Evolutionary conservation across 306 rosid species (phyloP), one percentile per base, ranked within the genome.

Genomic region (Prunus mume): DNA sequence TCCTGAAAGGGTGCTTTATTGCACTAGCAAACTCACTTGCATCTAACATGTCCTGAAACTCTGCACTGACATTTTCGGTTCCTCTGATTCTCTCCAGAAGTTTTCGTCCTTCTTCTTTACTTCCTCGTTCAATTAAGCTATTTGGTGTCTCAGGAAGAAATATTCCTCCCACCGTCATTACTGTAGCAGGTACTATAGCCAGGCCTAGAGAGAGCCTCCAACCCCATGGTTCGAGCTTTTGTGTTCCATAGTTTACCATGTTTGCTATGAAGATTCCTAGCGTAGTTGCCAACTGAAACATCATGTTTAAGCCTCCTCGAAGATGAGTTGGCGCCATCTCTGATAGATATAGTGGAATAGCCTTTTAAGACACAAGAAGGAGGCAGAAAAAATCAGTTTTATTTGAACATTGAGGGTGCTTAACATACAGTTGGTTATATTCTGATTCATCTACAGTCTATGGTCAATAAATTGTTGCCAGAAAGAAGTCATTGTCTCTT

Each of bases 251-350:
- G 79, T 91, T 94, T 62, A 91, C 77, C 97, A 94, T 94, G 82
- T 94, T 94, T 22, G 97, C 98, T 47, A 87, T 86, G 76, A 94
- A 94, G 69, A 94, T 89, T 43, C 98, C 98, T 2, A 85, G 78
- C 2, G 98, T 94, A 14, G 97, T 94, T 74, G 98, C 98, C 28
- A 94, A 80, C 77, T 94, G 97, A 85, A 94, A 94, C 97, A 94
- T 85, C 96, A 94, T 91, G 89, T 94, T 94, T 73, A 94, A 72
- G 63, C 82, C 97, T 76, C 97, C 98, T 76, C 98, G 83, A 52
- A 94, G 90, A 83, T 94, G 97, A 56, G 97, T 87, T 2, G 97
- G 98, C 1, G 98, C 98, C 91, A 94, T 89, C 85, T 94, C 98
- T 69, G 98, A 94, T 65, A 94, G 77, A 82, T 94, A 94, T 8